Conservation (phyloP, 371 early-diverging fungal species). For the Chytridium lagenaria region DNA sequence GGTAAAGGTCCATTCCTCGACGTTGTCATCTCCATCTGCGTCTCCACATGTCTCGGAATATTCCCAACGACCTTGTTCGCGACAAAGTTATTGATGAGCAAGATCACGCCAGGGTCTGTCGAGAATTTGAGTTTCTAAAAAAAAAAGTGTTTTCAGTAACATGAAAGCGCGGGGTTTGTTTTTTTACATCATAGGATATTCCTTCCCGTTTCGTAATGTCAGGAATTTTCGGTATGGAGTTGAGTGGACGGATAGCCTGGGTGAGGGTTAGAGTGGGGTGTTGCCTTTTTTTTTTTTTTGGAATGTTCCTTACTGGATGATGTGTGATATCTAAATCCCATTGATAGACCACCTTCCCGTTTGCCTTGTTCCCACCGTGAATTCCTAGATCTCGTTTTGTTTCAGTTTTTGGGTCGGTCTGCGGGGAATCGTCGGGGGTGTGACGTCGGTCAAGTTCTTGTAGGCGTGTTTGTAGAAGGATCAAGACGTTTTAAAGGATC, state of each 20-base stretch:
- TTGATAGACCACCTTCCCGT: conserved; percentile 32
- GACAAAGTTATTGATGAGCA: conserved; percentile 47
- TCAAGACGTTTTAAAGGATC: conserved; percentile 5
- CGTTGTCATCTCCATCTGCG: too few relatives aligned
- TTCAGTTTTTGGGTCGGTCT: conserved; percentile 7
- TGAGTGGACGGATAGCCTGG: neutral
- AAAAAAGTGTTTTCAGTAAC: neutral
- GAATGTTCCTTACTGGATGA: neutral
- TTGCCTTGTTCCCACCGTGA: neutral
- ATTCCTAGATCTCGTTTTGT: conserved; percentile 8
- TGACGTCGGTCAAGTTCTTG: neutral
- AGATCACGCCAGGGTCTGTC: conserved; percentile 35
- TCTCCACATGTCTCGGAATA: conserved; percentile 12
- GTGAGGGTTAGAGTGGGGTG: too few relatives aligned
- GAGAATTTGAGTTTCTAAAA: conserved; percentile 12
- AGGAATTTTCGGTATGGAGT: neutral
- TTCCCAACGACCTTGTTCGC: conserved; percentile 39
- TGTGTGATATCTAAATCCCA: conserved; percentile 36
- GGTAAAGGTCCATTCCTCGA: too few relatives aligned
- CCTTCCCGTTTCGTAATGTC: neutral
- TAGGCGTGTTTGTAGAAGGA: conserved; percentile 12
- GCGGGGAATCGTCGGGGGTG: neutral
- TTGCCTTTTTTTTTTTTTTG: too few relatives aligned
- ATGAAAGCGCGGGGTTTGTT: neutral
- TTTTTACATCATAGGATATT: too few relatives aligned